These are phyloP conservation scores for Didymella glomerata DNA, from an alignment of 2,329 filamentous ascomycete genomes.

Conservation along the genomic window DNA sequence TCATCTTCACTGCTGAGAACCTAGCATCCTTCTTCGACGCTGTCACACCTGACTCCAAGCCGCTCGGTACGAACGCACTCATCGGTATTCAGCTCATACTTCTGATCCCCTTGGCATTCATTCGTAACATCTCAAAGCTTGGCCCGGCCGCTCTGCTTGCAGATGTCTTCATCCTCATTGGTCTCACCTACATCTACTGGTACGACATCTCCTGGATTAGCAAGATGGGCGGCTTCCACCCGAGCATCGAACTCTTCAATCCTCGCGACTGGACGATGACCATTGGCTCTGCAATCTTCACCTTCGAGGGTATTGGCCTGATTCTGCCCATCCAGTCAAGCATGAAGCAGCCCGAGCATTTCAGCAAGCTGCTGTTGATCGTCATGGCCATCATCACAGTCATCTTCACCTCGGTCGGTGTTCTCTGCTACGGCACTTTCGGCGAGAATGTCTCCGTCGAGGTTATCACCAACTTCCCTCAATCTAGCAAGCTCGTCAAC, in stretches of 20 bases:
- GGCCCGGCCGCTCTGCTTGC: conserved; percentile 73
- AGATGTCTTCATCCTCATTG: conserved; percentile 75
- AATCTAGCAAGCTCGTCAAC: conserved; percentile 75
- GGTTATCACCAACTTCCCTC: conserved; percentile 79
- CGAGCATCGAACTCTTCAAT: conserved; percentile 74
- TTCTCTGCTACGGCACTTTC: conserved; percentile 78
- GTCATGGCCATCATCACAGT: conserved; percentile 78
- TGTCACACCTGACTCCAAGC: conserved; percentile 60
- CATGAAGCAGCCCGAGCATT: conserved; percentile 75
- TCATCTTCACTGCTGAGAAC: conserved; percentile 82
- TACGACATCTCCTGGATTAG: conserved; percentile 70
- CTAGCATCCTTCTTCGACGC: conserved; percentile 72
- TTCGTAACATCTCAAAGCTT: conserved; percentile 78
- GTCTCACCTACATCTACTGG: conserved; percentile 76
- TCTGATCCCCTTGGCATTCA: conserved; percentile 72
- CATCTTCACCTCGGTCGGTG: conserved; percentile 76
- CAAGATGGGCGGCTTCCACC: conserved; percentile 62
- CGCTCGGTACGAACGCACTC: conserved; percentile 65
- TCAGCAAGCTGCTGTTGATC: conserved; percentile 69
- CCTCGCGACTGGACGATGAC: conserved; percentile 73
- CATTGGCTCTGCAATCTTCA: conserved; percentile 78
- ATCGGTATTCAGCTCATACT: conserved; percentile 72
- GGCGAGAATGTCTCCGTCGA: conserved; percentile 74
- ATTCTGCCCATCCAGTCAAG: conserved; percentile 79
- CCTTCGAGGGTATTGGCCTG: conserved; percentile 79